These are phyloP conservation scores for Parafenestella ontariensis DNA, from an alignment of 2,329 filamentous ascomycete species.

Conservation along the genomic window DNA sequence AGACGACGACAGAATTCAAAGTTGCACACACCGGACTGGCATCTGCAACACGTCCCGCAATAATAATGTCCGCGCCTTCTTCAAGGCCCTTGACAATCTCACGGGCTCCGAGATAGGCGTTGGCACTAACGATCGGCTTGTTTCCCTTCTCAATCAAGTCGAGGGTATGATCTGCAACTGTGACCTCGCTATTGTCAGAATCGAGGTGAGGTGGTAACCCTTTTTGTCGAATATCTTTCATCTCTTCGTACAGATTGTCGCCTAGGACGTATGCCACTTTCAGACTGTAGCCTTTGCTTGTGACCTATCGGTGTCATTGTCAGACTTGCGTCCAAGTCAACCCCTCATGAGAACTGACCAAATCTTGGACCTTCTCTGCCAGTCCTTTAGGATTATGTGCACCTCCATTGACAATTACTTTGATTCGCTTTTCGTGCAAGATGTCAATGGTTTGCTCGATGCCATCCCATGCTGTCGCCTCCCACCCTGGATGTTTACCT, in stretches of 20 bases:
- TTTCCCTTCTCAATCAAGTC: conserved; percentile 48
- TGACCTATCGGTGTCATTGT: conserved; percentile 29
- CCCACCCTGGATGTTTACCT: conserved; percentile 54
- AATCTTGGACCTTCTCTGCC: conserved; percentile 53
- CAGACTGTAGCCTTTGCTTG: conserved; percentile 45
- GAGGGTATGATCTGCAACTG: conserved; percentile 45
- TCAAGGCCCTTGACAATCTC: conserved; percentile 42
- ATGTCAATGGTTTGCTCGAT: conserved; percentile 56
- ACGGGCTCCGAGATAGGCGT: conserved; percentile 61
- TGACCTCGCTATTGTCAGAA: conserved; percentile 47
- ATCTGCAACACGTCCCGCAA: conserved; percentile 43
- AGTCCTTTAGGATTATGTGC: conserved; percentile 62
- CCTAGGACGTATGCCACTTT: conserved; percentile 56
- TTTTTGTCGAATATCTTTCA: conserved; percentile 40
- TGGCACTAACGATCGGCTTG: conserved; percentile 54
- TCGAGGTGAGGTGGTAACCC: conserved; percentile 54
- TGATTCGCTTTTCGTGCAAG: conserved; percentile 59
- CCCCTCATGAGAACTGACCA: conserved; percentile 35
- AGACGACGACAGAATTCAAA: background rate
- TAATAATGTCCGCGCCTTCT: conserved; percentile 45
- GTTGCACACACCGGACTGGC: conserved; percentile 37
- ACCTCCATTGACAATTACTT: conserved; percentile 64
- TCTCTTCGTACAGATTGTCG: conserved; percentile 52
- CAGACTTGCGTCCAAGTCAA: background rate
- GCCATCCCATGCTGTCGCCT: conserved; percentile 59